Percentiles rank a stretch among this genome's conserved stretches.
Evolutionary conservation across 176 grass and related monocot species (phyloP).

Genomic region (Hyparrhenia diplandra): DNA sequence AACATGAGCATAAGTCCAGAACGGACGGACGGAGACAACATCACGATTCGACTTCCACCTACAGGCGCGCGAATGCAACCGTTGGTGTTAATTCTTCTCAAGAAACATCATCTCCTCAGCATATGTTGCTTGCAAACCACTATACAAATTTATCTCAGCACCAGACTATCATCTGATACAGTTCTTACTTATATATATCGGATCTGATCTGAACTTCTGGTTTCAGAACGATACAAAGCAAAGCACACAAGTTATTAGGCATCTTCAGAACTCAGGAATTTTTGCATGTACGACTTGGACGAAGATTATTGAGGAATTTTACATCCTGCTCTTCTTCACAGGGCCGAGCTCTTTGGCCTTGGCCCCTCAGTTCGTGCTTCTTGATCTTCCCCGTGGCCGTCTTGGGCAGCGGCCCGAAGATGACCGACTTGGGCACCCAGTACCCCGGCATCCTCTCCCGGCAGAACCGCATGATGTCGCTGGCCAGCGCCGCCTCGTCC

Average conservation of each 20-base stretch:
- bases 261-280: background rate
- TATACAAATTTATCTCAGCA: background rate
- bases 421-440: constrained; percentile 80
- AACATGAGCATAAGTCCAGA: too few relatives aligned
- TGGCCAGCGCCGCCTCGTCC: constrained; percentile 45
- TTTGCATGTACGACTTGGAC: background rate
- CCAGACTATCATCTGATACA: background rate
- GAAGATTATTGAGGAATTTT: constrained; percentile 2
- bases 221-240: background rate
- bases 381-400: constrained; percentile 84
- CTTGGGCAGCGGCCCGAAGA: constrained; percentile 84
- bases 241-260: background rate
- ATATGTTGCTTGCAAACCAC: background rate
- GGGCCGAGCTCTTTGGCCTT: constrained; percentile 82
- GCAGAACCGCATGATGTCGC: constrained; percentile 74
- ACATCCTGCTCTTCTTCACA: constrained; percentile 78
- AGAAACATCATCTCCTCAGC: too few relatives aligned
- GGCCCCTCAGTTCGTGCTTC: constrained; percentile 73
- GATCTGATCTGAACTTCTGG: background rate
- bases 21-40: too few relatives aligned
- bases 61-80: too few relatives aligned
- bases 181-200: background rate
- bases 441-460: constrained; percentile 73
- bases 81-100: too few relatives aligned
- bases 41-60: background rate